phyloP scores from a whole-genome alignment of 1,284 basidiomycete species.

The Sphagnurus paluster region DNA sequence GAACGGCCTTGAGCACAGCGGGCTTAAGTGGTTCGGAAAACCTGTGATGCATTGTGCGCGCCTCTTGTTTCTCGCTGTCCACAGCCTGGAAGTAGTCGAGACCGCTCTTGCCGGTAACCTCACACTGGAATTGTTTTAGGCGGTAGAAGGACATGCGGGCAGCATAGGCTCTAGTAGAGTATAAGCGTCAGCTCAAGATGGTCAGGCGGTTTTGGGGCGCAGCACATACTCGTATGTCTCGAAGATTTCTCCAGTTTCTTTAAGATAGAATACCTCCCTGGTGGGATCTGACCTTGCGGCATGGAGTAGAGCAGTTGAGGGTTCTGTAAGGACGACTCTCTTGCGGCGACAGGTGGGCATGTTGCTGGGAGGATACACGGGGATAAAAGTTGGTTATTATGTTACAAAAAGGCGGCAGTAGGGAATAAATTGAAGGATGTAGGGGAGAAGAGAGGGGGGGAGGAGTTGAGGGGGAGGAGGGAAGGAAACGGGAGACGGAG shows the following conservation, averaged over 20 bases:
- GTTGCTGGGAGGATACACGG: slow-evolving; percentile 17
- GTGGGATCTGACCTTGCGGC: slow-evolving; percentile 61
- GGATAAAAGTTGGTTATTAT: slow-evolving; percentile 11
- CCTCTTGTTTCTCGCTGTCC: slow-evolving; percentile 88
- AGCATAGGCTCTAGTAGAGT: slow-evolving; percentile 73
- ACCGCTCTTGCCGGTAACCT: slow-evolving; percentile 91
- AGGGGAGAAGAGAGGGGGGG: slow-evolving; percentile 20
- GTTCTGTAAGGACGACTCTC: slow-evolving; percentile 84
- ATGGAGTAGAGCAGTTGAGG: slow-evolving; percentile 66
- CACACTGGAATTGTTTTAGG: slow-evolving; percentile 91
- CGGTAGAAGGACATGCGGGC: slow-evolving; percentile 93
- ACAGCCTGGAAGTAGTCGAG: slow-evolving; percentile 94
- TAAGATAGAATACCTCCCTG: slow-evolving; percentile 85
- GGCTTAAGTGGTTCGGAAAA: slow-evolving; percentile 94
- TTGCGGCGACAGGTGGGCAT: slow-evolving; percentile 94
- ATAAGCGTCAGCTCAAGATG: slow-evolving; percentile 25
- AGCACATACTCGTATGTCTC: slow-evolving; percentile 85
- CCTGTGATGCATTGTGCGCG: slow-evolving; percentile 82
- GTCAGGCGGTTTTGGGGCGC: slow-evolving; percentile 15
- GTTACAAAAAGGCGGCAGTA: slow-evolving; percentile 10
- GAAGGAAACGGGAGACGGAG: slow-evolving; percentile 26
- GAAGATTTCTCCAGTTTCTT: slow-evolving; percentile 94
- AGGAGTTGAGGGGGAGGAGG: slow-evolving; percentile 24
- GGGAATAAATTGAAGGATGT: slow-evolving; percentile 17
- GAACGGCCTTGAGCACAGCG: slow-evolving; percentile 87